Conservation (phyloP, 768 basidiomycete species). For the Podaxis sp. region DNA sequence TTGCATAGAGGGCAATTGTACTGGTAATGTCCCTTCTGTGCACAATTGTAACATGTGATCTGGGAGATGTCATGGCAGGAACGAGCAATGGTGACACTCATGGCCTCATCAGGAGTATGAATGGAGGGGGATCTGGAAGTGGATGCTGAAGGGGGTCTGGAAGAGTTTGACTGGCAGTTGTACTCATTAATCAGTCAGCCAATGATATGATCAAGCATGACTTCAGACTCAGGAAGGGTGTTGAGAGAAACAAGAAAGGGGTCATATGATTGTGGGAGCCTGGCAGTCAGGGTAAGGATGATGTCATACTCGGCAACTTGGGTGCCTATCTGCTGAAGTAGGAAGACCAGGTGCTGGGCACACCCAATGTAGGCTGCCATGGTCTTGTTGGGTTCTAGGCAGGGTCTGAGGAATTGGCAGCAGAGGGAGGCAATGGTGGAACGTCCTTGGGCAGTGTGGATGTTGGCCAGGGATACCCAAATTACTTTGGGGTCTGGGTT, state of each 20-base stretch:
- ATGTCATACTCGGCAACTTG: not conserved
- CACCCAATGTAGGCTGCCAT: not conserved
- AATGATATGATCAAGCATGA: not conserved
- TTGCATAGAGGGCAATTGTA: too few species aligned
- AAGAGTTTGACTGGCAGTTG: not conserved
- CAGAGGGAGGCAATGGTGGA: not conserved
- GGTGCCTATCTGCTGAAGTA: not conserved
- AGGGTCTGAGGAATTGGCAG: not conserved
- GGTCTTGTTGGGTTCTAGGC: not conserved
- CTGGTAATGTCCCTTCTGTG: too few species aligned
- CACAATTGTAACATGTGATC: too few species aligned
- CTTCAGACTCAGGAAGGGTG: not conserved
- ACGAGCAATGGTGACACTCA: too few species aligned
- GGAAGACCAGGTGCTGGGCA: not conserved
- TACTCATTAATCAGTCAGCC: not conserved
- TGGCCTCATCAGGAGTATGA: too few species aligned
- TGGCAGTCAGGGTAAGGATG: not conserved
- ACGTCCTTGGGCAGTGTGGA: not conserved
- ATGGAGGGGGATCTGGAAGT: too few species aligned
- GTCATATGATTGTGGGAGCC: not conserved
- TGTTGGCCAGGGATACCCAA: not conserved
- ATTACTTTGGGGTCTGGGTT: not conserved
- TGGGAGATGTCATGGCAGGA: too few species aligned
- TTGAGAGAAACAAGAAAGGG: not conserved
- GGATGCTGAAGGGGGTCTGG: too few species aligned